Evolutionary conservation across 352 stramenopile species (phyloP).

Genomic region (Globisporangium rhizosaccharum): DNA sequence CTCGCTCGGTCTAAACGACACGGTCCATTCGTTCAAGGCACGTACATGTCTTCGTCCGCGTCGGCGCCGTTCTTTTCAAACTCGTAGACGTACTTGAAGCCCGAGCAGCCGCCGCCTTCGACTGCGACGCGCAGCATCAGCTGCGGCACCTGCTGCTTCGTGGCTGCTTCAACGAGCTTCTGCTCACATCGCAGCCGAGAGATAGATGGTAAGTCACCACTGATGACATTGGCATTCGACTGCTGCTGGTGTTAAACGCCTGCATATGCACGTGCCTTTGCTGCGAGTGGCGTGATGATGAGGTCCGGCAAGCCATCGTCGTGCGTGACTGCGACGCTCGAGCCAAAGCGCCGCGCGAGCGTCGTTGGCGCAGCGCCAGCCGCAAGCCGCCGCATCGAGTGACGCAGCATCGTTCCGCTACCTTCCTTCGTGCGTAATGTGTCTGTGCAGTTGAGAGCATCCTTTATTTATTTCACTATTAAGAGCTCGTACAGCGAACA

Average conservation of each 20-base stretch:
- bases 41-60: conserved; percentile 48
- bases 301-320: conserved; percentile 48
- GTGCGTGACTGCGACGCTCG: conserved; percentile 32
- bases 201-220: background rate
- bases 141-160: conserved; percentile 47
- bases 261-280: conserved; percentile 25
- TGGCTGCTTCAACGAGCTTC: conserved; percentile 53
- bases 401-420: conserved; percentile 1
- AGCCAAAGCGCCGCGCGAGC: background rate
- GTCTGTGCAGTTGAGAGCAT: no score
- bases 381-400: background rate
- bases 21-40: background rate
- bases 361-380: background rate
- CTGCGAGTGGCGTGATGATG: conserved; percentile 61
- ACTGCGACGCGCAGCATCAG: conserved; percentile 87
- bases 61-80: conserved; percentile 64
- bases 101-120: conserved; percentile 90
- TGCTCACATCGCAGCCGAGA: conserved; percentile 7
- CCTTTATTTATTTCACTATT: no score
- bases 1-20: background rate
- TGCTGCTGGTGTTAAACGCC: no score
- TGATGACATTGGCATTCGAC: background rate
- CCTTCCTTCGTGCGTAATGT: no score
- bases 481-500: no score
- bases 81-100: conserved; percentile 92